Evolutionary conservation across 257 asterid genomes (phyloP).

Genomic region (Gentiana straminea): DNA sequence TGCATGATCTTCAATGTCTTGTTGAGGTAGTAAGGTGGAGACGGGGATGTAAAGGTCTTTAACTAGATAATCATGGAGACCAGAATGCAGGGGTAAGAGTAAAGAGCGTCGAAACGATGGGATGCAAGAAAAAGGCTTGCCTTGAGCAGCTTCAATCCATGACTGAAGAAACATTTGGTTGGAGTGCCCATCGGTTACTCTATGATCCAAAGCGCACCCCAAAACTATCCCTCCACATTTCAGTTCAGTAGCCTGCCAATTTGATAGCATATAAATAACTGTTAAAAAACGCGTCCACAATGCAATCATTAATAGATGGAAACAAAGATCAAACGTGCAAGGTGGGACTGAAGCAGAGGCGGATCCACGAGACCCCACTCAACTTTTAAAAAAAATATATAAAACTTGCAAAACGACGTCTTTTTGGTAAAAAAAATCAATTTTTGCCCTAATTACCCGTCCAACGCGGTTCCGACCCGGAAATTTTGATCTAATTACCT

Average conservation of each 20-base stretch:
- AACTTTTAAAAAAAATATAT: too few relatives aligned
- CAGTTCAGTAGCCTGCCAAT: constrained; percentile 34
- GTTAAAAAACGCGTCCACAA: too few relatives aligned
- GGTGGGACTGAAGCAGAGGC: too few relatives aligned
- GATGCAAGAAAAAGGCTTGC: constrained; percentile 18
- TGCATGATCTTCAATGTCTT: background rate
- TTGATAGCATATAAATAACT: too few relatives aligned
- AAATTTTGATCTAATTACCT: too few relatives aligned
- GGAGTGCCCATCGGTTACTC: constrained; percentile 58
- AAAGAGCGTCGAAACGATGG: constrained; percentile 55
- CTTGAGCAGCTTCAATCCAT: constrained; percentile 44
- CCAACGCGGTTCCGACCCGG: too few relatives aligned
- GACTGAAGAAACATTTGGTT: constrained; percentile 59
- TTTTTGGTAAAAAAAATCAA: too few relatives aligned
- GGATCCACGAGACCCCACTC: too few relatives aligned
- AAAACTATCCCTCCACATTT: constrained; percentile 49
- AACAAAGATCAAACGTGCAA: too few relatives aligned
- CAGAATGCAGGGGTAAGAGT: constrained; percentile 41
- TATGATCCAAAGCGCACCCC: constrained; percentile 48
- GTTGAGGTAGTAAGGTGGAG: constrained; percentile 2
- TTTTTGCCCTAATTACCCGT: too few relatives aligned
- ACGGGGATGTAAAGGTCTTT: constrained; percentile 26
- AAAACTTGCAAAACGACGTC: too few relatives aligned
- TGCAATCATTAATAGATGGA: too few relatives aligned
- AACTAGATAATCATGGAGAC: constrained; percentile 21